These are phyloP conservation scores for Schizopora paradoxa DNA, from an alignment of 1,284 basidiomycete genomes.

Conservation along the genomic window DNA sequence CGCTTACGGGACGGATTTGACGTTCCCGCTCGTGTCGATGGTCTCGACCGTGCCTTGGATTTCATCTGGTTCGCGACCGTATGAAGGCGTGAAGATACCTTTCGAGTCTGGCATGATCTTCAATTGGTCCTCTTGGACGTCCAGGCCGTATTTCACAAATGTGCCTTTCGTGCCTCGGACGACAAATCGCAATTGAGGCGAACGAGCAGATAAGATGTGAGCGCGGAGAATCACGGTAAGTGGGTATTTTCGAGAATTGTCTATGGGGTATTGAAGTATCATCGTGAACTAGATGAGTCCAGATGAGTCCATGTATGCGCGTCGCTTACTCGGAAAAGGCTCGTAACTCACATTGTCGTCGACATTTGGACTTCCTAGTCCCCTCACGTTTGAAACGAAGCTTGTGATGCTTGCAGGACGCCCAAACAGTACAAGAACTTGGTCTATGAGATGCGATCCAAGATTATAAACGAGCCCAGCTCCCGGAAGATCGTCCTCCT, in stretches of 20 bases:
- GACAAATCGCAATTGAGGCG: constrained; percentile 63
- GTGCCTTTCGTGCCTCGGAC: constrained; percentile 67
- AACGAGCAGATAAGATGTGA: constrained; percentile 61
- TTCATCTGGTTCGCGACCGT: constrained; percentile 54
- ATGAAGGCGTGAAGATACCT: constrained; percentile 41
- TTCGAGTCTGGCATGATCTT: constrained; percentile 46
- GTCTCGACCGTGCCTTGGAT: constrained; percentile 58
- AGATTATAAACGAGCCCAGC: constrained; percentile 60
- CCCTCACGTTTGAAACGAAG: constrained; percentile 62
- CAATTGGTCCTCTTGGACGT: constrained; percentile 73
- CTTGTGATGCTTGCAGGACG: constrained; percentile 65
- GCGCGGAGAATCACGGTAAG: constrained; percentile 67
- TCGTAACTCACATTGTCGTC: constrained; percentile 67
- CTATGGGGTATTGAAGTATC: constrained; percentile 52
- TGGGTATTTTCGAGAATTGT: constrained; percentile 42
- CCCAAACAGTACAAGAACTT: constrained; percentile 73
- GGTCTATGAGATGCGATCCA: constrained; percentile 72
- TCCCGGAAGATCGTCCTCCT: constrained; percentile 50
- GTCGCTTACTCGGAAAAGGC: too few species aligned
- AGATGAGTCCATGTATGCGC: too few species aligned
- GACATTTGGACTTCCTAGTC: constrained; percentile 55
- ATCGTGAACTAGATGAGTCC: constrained; percentile 54
- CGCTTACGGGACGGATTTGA: constrained; percentile 46
- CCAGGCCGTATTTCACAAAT: constrained; percentile 72
- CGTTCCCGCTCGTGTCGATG: constrained; percentile 39